Base-by-base conservation (phyloP, 208 protist genomes). In the Vickermania spadyakhi region DNA sequence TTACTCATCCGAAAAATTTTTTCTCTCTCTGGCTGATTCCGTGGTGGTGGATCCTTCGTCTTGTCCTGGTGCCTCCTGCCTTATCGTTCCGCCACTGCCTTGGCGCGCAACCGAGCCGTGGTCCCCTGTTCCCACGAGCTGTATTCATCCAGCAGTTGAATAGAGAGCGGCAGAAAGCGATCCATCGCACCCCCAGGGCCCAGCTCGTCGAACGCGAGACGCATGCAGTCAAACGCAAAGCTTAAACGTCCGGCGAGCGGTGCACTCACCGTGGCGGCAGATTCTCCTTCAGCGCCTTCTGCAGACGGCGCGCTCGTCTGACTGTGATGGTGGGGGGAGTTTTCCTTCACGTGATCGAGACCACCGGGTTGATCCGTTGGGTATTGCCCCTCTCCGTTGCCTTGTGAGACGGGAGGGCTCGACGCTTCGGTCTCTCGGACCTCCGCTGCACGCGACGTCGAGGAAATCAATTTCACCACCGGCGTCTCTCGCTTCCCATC, bases 191-290 rank as follows among this genome's bases (percentile, higher is more conserved):
- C 70, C 11, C 36, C 36, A 18, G 36, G 7, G 30, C 74, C 66
- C 66, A 91, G 70, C 0, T 69, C 63, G 1, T 45, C 31, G 54
- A 94, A 93, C 13, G 69, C 64, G 0, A 96, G 45, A 0, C 69
- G 72, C 90, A 96, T 96, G 31, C 92, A 76, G 63, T 96, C 90
- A 72, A 96, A 96, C 0, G 86, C 79, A 71, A 94, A 94, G 57
- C 78, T 86, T 69, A 93, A 72, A 50, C 73, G 28, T 2, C n/a
- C 56, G 53, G 55, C 54, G n/a, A 56, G 28, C 4, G 41, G 25
- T n/a, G 45, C 2, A 2, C 1, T 18, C 18, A 45, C 27, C 28
- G 54, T 26, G 30, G 29, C 30, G 3, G 13, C 11, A 7, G 36
- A 7, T 18, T 45, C 36, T 18, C 18, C 36, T 18, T 45, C 18